A percentile compares a stretch with the other conserved stretches of the same genome.
Evolutionary conservation across 2,329 filamentous ascomycete species (phyloP).

Genomic region (Verticillium alfalfae): DNA sequence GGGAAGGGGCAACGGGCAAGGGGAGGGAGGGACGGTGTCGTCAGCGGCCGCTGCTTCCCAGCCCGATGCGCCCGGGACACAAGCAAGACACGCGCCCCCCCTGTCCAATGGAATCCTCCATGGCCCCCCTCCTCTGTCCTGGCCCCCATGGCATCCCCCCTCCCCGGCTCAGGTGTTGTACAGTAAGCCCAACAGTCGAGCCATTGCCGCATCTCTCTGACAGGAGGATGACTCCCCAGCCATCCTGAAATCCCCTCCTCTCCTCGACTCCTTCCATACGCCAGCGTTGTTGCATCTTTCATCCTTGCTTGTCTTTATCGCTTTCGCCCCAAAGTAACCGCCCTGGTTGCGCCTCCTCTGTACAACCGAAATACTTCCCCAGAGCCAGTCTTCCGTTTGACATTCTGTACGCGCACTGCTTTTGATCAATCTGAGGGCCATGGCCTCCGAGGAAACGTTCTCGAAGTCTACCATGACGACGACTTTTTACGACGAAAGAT

Average conservation of each 20-base stretch:
- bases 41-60: neutral
- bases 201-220: neutral
- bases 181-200: neutral
- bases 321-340: neutral
- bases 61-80: neutral
- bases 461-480: constrained; percentile 23
- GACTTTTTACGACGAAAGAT: constrained; percentile 39
- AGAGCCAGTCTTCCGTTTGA: neutral
- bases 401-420: neutral
- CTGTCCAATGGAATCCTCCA: neutral
- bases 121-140: neutral
- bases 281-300: neutral
- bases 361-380: neutral
- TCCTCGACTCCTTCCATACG: neutral
- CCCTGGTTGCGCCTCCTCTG: neutral
- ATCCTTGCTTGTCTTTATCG: neutral
- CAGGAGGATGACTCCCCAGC: neutral
- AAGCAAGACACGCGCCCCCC: neutral
- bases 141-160: neutral
- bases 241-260: neutral
- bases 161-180: neutral
- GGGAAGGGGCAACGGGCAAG: neutral
- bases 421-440: constrained; percentile 17
- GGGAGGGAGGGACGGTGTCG: neutral
- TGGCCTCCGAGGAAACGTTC: constrained; percentile 24